A percentile compares a stretch with the other conserved stretches of the same genome.
These are phyloP conservation scores for Teunomyces barrocoloradensis DNA, from an alignment of 805 yeast species.

Conservation along the genomic window DNA sequence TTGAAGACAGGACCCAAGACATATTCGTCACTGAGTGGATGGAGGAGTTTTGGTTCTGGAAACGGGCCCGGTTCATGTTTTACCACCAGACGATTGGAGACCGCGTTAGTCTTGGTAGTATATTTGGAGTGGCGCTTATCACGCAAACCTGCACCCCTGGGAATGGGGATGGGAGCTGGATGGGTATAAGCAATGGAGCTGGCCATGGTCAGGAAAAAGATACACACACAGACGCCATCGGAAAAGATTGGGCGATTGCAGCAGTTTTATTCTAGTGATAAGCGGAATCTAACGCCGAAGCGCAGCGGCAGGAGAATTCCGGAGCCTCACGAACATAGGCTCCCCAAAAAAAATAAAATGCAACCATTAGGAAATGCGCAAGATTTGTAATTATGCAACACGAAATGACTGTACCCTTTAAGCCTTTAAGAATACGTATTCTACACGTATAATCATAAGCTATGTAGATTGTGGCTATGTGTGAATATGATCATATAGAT, in stretches of 20 bases:
- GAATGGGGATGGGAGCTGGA: constrained; percentile 1
- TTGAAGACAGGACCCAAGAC: constrained; percentile 2
- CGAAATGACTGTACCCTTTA: too few relatives aligned
- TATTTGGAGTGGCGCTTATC: neutral
- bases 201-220: neutral
- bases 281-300: neutral
- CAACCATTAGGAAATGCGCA: too few relatives aligned
- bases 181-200: neutral
- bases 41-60: constrained; percentile 3
- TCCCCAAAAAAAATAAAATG: too few relatives aligned
- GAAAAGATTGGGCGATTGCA: neutral
- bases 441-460: too few relatives aligned
- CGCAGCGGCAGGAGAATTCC: neutral
- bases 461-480: too few relatives aligned
- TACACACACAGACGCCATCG: neutral
- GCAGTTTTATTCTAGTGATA: neutral
- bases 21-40: constrained; percentile 8
- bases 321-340: neutral
- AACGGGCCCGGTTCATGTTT: neutral
- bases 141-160: neutral
- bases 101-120: neutral
- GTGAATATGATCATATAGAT: too few relatives aligned
- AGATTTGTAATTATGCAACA: too few relatives aligned
- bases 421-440: too few relatives aligned
- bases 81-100: neutral